These are phyloP conservation scores for Magnolia kwangsiensis DNA, from an alignment of 164 flowering plant species.

Conservation along the genomic window DNA sequence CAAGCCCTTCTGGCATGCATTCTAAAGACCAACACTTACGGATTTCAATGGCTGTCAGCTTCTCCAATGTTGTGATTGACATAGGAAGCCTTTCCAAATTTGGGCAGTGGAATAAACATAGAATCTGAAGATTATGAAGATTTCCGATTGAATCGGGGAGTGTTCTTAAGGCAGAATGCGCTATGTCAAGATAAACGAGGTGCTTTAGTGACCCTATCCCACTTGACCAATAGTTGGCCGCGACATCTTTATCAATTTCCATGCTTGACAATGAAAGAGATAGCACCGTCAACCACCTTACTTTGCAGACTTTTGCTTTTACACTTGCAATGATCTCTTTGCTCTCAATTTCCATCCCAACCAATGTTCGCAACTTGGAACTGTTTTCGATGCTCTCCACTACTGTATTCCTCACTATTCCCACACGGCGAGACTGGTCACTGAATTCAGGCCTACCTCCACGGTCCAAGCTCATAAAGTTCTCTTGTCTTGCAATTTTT, in stretches of 20 bases:
- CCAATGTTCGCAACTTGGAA: neutral
- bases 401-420: neutral
- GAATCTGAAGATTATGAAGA: neutral
- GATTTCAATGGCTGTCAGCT: neutral
- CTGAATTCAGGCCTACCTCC: neutral
- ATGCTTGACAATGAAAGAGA: neutral
- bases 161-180: neutral
- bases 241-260: too few species aligned
- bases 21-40: neutral
- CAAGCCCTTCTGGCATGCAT: neutral
- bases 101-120: neutral
- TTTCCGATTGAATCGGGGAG: constrained; percentile 5
- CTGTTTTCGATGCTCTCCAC: neutral
- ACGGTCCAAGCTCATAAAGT: neutral
- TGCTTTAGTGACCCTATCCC: neutral
- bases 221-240: neutral
- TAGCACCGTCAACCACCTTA: constrained; percentile 6
- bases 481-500: constrained; percentile 3
- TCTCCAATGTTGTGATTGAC: neutral
- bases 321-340: neutral
- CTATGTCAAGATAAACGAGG: neutral
- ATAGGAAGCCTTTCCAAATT: neutral
- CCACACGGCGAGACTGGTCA: neutral
- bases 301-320: neutral
- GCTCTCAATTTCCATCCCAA: neutral